A percentile compares a stretch with the other conserved stretches of the same genome.
Conservation (phyloP, 73 alveolate species). For the Stentor coeruleus region DNA sequence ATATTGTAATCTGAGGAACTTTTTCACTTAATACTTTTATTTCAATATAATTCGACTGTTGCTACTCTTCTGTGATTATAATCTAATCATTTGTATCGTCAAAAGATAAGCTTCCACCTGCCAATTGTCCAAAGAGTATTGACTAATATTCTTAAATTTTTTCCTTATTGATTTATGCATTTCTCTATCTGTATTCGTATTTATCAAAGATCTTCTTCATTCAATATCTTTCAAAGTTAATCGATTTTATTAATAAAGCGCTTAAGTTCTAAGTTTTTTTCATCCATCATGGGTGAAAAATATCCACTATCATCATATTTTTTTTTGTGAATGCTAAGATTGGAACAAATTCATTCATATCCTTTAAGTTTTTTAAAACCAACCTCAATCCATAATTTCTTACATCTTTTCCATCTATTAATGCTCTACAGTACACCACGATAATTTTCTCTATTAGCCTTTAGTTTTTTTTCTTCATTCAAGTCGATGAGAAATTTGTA, state of each 20-base stretch:
- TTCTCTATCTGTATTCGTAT: neutral
- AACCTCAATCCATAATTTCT: neutral
- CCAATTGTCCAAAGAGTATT: neutral
- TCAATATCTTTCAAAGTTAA: neutral
- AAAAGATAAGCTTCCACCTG: neutral
- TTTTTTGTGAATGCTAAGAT: neutral
- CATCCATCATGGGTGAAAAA: neutral
- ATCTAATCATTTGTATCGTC: neutral
- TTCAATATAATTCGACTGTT: neutral
- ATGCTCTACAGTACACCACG: neutral
- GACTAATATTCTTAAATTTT: neutral
- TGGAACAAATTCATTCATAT: neutral
- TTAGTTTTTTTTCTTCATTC: no score
- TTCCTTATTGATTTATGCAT: neutral
- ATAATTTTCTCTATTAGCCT: neutral
- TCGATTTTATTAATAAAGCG: neutral
- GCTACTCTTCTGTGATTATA: neutral
- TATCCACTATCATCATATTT: neutral
- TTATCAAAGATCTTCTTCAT: neutral
- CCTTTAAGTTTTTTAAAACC: neutral
- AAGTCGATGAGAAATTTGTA: no score
- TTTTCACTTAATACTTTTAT: neutral
- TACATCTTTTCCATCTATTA: neutral
- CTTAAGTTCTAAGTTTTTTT: neutral
- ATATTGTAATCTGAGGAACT: neutral